phyloP scores from a whole-genome alignment of 1,139 yeast species.

The Scheffersomyces illinoinensis region DNA sequence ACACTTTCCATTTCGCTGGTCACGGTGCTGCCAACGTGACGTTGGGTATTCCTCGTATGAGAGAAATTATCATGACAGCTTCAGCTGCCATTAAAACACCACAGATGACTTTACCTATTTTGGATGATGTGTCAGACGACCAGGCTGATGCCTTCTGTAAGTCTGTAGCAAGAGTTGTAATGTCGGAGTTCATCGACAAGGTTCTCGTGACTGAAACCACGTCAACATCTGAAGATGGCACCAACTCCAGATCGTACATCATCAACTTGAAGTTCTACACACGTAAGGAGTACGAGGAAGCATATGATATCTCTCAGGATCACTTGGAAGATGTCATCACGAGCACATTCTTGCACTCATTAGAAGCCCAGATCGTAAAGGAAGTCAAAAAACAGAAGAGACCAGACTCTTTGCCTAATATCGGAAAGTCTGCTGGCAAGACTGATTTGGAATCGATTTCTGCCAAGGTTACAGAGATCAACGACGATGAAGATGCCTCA shows the following conservation, averaged over 20 bases:
- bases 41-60: slow-evolving; percentile 99
- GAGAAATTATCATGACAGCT: slow-evolving; percentile 99
- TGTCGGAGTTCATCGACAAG: slow-evolving; percentile 86
- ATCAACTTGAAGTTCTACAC: slow-evolving; percentile 77
- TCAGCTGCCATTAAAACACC: slow-evolving; percentile 95
- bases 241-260: slow-evolving; percentile 69
- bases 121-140: slow-evolving; percentile 74
- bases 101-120: slow-evolving; percentile 91
- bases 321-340: slow-evolving; percentile 74
- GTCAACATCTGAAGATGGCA: slow-evolving; percentile 50
- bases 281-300: slow-evolving; percentile 74
- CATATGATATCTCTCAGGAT: slow-evolving; percentile 82
- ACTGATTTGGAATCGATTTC: slow-evolving; percentile 47
- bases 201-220: slow-evolving; percentile 90
- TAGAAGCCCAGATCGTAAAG: slow-evolving; percentile 73
- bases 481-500: slow-evolving; percentile 43
- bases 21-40: slow-evolving; percentile 99
- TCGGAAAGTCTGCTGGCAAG: slow-evolving; percentile 75
- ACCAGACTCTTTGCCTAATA: slow-evolving; percentile 54
- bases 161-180: slow-evolving; percentile 78
- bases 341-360: slow-evolving; percentile 60
- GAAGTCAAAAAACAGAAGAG: slow-evolving; percentile 83
- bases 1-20: slow-evolving; percentile 99
- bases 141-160: slow-evolving; percentile 94
- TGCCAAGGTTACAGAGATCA: slow-evolving; percentile 30